Base-by-base conservation (phyloP, 768 basidiomycete genomes). In the Xerocomus potaroensis region DNA sequence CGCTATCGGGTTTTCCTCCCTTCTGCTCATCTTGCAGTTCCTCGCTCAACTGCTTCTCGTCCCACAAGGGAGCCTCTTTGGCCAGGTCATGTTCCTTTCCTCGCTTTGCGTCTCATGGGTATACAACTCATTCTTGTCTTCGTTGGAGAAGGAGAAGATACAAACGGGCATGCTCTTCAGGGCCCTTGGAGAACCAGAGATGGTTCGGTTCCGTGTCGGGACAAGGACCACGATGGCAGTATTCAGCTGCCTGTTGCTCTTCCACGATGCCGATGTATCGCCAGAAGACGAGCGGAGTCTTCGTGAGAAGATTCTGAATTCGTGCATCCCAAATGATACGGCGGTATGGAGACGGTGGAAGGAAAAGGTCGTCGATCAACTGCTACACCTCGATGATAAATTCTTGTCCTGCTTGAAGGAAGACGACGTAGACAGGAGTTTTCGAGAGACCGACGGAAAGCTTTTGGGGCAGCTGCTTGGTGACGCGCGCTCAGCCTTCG, bases 71-170 rank as follows among this genome's bases (percentile, higher is more conserved):
- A 31, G 49, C 3, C 57, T 69, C 3, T 70, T 70, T 12, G 69
- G 69, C 5, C 69, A 69, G 38, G 45, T n/a, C n/a, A n/a, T 70
- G 64, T 69, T 70, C 42, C 43, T 66, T 21, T 10, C 44, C 9
- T 60, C 66, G 8, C 54, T 70, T 34, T 55, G 45, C 4, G 53
- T 55, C 1, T 70, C 69, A 0, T 70, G 69, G 69, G 43, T 19
- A 5, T 67, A 70, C 23, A 70, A 67, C 34, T 56, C 60, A 0
- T 69, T 57, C 37, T 51, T 67, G 4, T 61, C 67, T 3, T 64
- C 61, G 3, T 45, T 73, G 62, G 70, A 75, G 51, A 62, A 57
- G 26, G 57, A 64, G 41, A 62, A 55, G 45, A 51, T 58, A 40
- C 62, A 66, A 36, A 38, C 35, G 12, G 3, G 18, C 0, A 19